These are phyloP conservation scores for Fonsecaea erecta DNA, from an alignment of 2,329 filamentous ascomycete genomes.

Conservation along the genomic window DNA sequence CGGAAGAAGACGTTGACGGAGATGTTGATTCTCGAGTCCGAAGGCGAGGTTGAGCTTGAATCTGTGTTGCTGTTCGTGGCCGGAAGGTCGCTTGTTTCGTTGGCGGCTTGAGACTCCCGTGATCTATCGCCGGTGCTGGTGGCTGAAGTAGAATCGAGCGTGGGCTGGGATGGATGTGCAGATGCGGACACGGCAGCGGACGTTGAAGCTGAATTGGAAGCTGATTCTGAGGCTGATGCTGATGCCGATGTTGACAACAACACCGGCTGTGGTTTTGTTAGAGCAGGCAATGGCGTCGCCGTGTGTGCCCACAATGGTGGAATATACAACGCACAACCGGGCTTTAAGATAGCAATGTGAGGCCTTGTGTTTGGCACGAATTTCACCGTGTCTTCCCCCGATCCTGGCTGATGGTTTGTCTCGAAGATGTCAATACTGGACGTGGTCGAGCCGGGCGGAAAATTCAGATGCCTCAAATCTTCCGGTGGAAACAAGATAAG, in stretches of 20 bases:
- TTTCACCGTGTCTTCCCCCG: constrained; percentile 47
- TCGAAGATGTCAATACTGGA: constrained; percentile 75
- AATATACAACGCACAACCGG: constrained; percentile 79
- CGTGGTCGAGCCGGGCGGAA: constrained; percentile 77
- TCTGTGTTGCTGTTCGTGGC: constrained; percentile 30
- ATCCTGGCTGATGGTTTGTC: constrained; percentile 40
- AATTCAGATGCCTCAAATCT: constrained; percentile 71
- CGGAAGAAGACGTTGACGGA: constrained; percentile 92
- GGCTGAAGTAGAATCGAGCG: not conserved
- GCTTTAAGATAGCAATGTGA: constrained; percentile 66
- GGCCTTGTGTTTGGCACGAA: constrained; percentile 69
- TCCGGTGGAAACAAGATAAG: constrained; percentile 78
- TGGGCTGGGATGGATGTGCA: not conserved
- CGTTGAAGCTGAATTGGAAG: not conserved
- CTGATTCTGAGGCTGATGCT: not conserved
- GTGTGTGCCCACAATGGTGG: constrained; percentile 86
- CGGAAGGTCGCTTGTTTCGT: not conserved
- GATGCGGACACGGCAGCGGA: constrained; percentile 38
- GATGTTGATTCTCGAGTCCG: constrained; percentile 60
- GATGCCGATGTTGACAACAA: not conserved
- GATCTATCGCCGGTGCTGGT: not conserved
- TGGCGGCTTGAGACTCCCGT: not conserved
- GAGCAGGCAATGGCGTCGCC: constrained; percentile 60
- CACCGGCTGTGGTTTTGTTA: not conserved
- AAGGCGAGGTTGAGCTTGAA: no score